Percentiles rank a stretch among this genome's conserved stretches.
Evolutionary conservation across 2,329 filamentous ascomycete genomes (phyloP).

Genomic region (Exophiala sideris): DNA sequence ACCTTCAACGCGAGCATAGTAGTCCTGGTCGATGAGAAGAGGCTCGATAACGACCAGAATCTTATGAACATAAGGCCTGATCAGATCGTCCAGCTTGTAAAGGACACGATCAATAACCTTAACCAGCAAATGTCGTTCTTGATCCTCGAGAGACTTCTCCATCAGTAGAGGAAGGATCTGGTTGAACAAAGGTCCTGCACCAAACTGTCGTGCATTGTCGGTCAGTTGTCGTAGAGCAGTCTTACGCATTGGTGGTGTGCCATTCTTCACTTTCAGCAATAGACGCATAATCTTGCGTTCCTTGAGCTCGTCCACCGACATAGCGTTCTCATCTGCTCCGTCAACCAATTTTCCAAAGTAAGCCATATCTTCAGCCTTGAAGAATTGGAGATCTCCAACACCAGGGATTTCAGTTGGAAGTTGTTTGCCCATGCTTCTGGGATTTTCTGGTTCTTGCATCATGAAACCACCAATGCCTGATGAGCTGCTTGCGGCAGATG

Average conservation of each 20-base stretch:
- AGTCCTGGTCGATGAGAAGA: conserved; percentile 98
- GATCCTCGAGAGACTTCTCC: conserved; percentile 97
- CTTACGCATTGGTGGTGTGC: conserved; percentile 97
- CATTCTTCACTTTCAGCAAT: conserved; percentile 97
- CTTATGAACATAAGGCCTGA: conserved; percentile 95
- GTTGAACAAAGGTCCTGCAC: conserved; percentile 89
- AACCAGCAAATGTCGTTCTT: conserved; percentile 95
- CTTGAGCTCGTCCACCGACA: conserved; percentile 93
- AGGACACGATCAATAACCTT: conserved; percentile 98
- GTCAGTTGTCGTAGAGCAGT: conserved; percentile 95
- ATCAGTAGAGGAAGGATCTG: conserved; percentile 95
- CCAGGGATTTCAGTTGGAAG: conserved; percentile 94
- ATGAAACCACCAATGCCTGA: conserved; percentile 76
- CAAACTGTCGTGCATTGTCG: conserved; percentile 94
- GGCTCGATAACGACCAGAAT: conserved; percentile 98
- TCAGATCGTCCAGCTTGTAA: conserved; percentile 96
- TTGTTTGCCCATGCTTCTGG: conserved; percentile 78
- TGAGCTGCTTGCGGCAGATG: conserved; percentile 59
- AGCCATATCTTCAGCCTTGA: conserved; percentile 97
- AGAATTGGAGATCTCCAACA: conserved; percentile 93
- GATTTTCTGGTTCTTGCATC: conserved; percentile 92
- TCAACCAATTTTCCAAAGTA: conserved; percentile 98
- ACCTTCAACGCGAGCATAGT: conserved; percentile 96
- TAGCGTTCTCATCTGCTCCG: conserved; percentile 81
- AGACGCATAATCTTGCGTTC: conserved; percentile 98